These are phyloP conservation scores for Sesbania bispinosa DNA, from an alignment of 306 rosid species.

Conservation along the genomic window DNA sequence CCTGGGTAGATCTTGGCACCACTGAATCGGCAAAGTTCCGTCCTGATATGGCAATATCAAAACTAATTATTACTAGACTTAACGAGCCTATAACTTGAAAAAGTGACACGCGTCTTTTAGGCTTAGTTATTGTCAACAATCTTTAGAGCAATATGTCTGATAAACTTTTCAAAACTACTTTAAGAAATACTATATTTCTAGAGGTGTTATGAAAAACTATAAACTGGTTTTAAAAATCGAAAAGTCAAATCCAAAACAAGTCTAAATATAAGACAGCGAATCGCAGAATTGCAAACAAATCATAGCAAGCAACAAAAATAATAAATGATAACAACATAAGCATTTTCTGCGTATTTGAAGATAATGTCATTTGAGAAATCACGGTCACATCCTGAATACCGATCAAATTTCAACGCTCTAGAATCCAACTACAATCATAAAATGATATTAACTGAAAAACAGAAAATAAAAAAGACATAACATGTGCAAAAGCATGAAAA, in stretches of 20 bases:
- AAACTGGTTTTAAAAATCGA: background rate
- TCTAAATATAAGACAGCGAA: background rate
- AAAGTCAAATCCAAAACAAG: background rate
- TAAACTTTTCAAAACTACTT: background rate
- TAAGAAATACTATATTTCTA: background rate
- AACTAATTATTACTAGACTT: too few relatives aligned
- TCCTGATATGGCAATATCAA: too few relatives aligned
- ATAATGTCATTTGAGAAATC: background rate
- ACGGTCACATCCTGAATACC: background rate
- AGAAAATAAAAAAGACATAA: too few relatives aligned
- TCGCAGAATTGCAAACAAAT: background rate
- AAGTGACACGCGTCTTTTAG: background rate
- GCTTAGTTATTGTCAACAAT: background rate
- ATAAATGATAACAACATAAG: background rate
- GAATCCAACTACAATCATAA: background rate
- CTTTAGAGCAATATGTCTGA: background rate
- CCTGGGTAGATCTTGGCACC: too few relatives aligned
- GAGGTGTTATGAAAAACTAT: background rate
- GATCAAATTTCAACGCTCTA: background rate
- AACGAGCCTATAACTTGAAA: background rate
- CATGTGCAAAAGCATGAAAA: too few relatives aligned
- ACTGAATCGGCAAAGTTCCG: too few relatives aligned
- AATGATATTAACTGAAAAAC: too few relatives aligned
- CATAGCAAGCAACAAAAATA: background rate
- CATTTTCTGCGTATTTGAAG: background rate